These are phyloP conservation scores for Fusarium drepaniforme DNA, from an alignment of 2,329 filamentous ascomycete genomes.

Conservation along the genomic window DNA sequence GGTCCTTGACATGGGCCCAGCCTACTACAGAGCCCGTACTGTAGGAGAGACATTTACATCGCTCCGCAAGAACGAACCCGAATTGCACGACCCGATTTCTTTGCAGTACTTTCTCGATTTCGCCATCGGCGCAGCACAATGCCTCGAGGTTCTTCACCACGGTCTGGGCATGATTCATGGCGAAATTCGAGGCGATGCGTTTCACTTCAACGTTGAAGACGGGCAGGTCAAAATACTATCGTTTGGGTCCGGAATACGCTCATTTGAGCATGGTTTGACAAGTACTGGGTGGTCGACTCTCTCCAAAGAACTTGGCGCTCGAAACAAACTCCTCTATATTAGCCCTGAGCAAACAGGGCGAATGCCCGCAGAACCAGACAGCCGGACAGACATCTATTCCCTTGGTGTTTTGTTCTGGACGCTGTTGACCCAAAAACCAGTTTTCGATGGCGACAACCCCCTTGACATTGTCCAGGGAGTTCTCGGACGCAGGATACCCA, in stretches of 20 bases:
- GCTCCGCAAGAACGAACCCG: conserved; percentile 57
- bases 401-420: conserved; percentile 92
- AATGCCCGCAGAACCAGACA: conserved; percentile 92
- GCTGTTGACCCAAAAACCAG: conserved; percentile 81
- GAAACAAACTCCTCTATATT: conserved; percentile 91
- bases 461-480: conserved; percentile 94
- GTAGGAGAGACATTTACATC: conserved; percentile 63
- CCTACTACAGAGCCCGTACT: conserved; percentile 71
- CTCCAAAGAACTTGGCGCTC: conserved; percentile 86
- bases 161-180: conserved; percentile 88
- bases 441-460: conserved; percentile 83
- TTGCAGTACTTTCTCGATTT: conserved; percentile 88
- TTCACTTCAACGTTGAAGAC: conserved; percentile 82
- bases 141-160: conserved; percentile 91
- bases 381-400: conserved; percentile 92
- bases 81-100: conserved; percentile 71
- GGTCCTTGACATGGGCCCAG: conserved; percentile 82
- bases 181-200: conserved; percentile 90
- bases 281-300: conserved; percentile 89
- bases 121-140: conserved; percentile 88
- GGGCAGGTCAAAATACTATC: conserved; percentile 83
- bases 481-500: conserved; percentile 81
- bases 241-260: conserved; percentile 86
- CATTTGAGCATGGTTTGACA: conserved; percentile 89
- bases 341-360: conserved; percentile 95